These are phyloP conservation scores for Hypoxylon cercidicola DNA, from an alignment of 495 filamentous ascomycete genomes.

Conservation along the genomic window DNA sequence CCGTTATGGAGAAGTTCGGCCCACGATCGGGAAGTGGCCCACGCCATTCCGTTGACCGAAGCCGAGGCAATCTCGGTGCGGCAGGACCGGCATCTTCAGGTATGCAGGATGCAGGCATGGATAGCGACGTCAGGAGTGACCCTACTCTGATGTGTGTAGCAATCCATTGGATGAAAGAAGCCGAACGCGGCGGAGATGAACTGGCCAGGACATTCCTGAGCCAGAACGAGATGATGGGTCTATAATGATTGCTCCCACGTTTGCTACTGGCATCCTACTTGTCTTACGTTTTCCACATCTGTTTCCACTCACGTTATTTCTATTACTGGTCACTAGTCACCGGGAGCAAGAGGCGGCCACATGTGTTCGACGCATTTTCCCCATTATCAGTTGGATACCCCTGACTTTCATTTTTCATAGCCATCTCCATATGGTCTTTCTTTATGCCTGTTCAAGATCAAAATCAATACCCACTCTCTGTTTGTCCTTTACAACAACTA, in stretches of 20 bases:
- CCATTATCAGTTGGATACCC: conserved; percentile 33
- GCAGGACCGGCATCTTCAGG: conserved; percentile 39
- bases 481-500: conserved; percentile 24
- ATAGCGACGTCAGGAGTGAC: conserved; percentile 73
- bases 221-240: conserved; percentile 62
- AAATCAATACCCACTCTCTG: conserved; percentile 37
- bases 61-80: conserved; percentile 38
- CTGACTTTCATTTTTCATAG: conserved; percentile 25
- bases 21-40: conserved; percentile 49
- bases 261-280: conserved; percentile 24
- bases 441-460: conserved; percentile 30
- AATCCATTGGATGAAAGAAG: conserved; percentile 98
- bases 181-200: conserved; percentile 85
- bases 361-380: conserved; percentile 38
- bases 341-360: conserved; percentile 27
- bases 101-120: conserved; percentile 48
- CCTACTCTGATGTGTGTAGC: conserved; percentile 95
- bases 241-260: conserved; percentile 38
- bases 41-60: conserved; percentile 43
- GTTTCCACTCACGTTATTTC: conserved; percentile 31
- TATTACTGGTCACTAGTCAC: conserved; percentile 16
- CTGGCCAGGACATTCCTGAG: conserved; percentile 86
- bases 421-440: conserved; percentile 14
- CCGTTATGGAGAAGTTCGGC: conserved; percentile 79
- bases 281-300: conserved; percentile 39